These are phyloP conservation scores for Collariella sp. DNA, from an alignment of 495 filamentous ascomycete genomes.

Conservation along the genomic window DNA sequence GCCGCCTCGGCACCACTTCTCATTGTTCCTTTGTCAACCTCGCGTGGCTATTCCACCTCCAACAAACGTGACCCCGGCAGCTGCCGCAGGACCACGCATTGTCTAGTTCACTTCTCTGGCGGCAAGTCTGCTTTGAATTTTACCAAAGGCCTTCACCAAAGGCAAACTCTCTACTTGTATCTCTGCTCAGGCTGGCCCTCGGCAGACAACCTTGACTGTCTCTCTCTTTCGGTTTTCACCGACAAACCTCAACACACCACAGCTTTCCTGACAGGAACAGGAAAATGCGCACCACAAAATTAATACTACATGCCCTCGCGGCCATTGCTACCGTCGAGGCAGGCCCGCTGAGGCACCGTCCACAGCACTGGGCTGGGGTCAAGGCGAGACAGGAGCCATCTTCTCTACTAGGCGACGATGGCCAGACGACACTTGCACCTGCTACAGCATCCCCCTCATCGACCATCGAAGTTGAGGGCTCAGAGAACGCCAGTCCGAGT, in stretches of 20 bases:
- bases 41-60: neutral
- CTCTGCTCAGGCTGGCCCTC: constrained; percentile 5
- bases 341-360: constrained; percentile 17
- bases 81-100: neutral
- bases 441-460: neutral
- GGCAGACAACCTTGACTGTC: neutral
- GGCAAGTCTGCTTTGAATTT: neutral
- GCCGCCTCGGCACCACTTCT: neutral
- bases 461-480: neutral
- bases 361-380: neutral
- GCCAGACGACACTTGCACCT: neutral
- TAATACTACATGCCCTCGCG: constrained; percentile 12
- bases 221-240: neutral
- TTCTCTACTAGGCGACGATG: too few relatives aligned
- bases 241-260: neutral
- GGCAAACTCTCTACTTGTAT: neutral
- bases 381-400: constrained; percentile 4
- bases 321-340: constrained; percentile 17
- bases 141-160: too few relatives aligned
- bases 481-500: neutral
- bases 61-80: neutral
- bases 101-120: neutral
- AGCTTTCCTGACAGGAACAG: neutral
- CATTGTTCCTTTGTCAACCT: neutral
- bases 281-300: constrained; percentile 17